Evolutionary conservation across 176 grass and related monocot species (phyloP), one percentile per base, ranked within the genome.

Genomic region (Oryza rufipogon): DNA sequence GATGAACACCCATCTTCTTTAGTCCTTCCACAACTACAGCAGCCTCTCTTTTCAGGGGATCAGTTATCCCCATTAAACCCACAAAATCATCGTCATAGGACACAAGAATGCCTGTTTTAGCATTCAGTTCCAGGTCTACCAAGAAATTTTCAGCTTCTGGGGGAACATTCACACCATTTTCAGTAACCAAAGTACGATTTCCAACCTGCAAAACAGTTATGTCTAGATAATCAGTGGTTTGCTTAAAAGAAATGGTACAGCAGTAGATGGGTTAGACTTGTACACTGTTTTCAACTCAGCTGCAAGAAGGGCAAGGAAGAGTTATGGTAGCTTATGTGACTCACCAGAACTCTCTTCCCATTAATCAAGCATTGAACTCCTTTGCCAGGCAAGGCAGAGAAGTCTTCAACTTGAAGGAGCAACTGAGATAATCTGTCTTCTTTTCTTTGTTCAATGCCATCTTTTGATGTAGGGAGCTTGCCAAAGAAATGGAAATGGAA

Each of bases 1-100:
- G 87, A 89, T 90, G 84, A 77, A 99, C 88, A 28, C 96, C 96
- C 91, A 96, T 89, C 83, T 94, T 96, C 71, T 94, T 95, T 54
- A 99, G 78, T 54, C 96, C 96, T 92, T 94, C 93, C 64, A 99
- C 78, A 5, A 99, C 96, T 34, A 99, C 88, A 30, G 89, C 90
- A 58, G 96, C 96, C 80, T 99, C 96, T 63, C 96, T 94, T 89
- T 99, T 99, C 79, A 99, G 75, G 58, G 96, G 96, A 89, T 99
- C 96, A 0, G 96, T 88, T 66, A 99, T 87, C 33, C 96, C 96
- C 83, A 96, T 84, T 81, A 96, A 85, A 2, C 96, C 96, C 46
- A 90, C 54, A 68, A 99, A 91, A 78, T 23, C 73, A 44, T 90
- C 20, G 41, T 96, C 89, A 66, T 92, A 99, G 14, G 93, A 89